Evolutionary conservation across 2,329 filamentous ascomycete genomes (phyloP).

Genomic region (Aspergillus piperis): DNA sequence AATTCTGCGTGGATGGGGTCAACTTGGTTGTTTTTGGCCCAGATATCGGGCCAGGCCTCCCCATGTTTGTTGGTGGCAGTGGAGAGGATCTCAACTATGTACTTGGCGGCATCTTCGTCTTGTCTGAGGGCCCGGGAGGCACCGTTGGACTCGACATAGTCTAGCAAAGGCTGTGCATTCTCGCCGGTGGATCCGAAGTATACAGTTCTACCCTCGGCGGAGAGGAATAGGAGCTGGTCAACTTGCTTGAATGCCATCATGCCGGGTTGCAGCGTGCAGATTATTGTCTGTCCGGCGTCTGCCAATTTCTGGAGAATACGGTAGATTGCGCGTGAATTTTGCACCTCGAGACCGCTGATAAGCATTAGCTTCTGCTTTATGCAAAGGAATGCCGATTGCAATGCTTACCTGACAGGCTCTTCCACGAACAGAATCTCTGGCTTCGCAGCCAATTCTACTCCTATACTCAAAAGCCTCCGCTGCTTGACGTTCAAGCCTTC

Average conservation of each 20-base stretch:
- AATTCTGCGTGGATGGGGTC: constrained; percentile 58
- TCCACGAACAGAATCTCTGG: constrained; percentile 86
- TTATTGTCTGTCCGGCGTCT: constrained; percentile 80
- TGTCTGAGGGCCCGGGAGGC: constrained; percentile 55
- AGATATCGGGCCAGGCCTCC: constrained; percentile 63
- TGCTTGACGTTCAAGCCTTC: constrained; percentile 68
- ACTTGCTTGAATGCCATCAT: constrained; percentile 88
- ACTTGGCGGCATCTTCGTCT: constrained; percentile 72
- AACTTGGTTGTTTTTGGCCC: constrained; percentile 61
- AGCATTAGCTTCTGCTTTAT: not conserved
- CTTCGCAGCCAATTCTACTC: constrained; percentile 88
- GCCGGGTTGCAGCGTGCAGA: constrained; percentile 91
- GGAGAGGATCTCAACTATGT: constrained; percentile 65
- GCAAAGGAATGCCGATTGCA: not conserved
- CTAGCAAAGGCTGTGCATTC: constrained; percentile 56
- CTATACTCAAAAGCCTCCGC: constrained; percentile 77
- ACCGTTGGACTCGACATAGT: constrained; percentile 67
- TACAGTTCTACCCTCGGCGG: constrained; percentile 64
- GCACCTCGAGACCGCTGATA: constrained; percentile 75
- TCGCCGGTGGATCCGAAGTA: constrained; percentile 68
- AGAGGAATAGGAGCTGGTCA: constrained; percentile 63
- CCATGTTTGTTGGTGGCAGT: constrained; percentile 22
- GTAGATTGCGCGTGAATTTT: constrained; percentile 87
- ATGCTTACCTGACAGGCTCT: constrained; percentile 70
- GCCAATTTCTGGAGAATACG: constrained; percentile 82